Conservation (phyloP, 345 rosid genomes). For the Populus pruinosa region DNA sequence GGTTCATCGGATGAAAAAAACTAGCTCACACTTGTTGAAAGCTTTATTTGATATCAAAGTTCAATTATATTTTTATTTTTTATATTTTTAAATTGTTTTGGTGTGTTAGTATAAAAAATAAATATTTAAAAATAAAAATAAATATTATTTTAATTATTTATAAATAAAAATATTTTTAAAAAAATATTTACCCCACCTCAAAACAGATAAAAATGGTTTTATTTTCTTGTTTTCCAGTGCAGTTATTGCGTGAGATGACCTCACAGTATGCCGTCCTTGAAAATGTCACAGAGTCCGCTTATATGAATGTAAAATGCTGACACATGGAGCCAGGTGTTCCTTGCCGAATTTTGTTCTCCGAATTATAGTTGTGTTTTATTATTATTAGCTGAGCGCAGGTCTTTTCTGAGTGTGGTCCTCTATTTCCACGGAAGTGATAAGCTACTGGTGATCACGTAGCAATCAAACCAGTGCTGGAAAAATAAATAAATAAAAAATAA, state of each 20-base stretch:
- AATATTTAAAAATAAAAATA: too few species aligned
- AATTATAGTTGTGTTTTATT: neutral
- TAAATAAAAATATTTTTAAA: too few species aligned
- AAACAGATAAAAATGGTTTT: too few species aligned
- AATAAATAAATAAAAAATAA: too few species aligned
- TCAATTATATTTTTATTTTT: too few species aligned
- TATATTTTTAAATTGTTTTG: too few species aligned
- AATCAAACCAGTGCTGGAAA: neutral
- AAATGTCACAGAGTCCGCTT: neutral
- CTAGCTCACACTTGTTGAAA: too few species aligned
- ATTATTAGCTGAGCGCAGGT: neutral
- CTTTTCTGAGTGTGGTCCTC: neutral
- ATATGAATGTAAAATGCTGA: neutral
- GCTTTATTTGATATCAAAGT: too few species aligned
- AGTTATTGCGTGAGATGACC: neutral
- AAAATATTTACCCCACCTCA: accelerated
- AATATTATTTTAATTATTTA: too few species aligned
- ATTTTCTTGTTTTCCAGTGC: neutral
- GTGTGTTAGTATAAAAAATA: too few species aligned
- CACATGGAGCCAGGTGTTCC: neutral
- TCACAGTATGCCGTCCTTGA: neutral
- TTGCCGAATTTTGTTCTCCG: neutral
- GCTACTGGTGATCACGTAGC: neutral
- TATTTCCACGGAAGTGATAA: neutral
- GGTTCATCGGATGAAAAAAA: too few species aligned